Percentiles rank a stretch among this genome's conserved stretches.
These are phyloP conservation scores for Trichosporon sp. DNA, from an alignment of 1,284 basidiomycete genomes.

Conservation along the genomic window DNA sequence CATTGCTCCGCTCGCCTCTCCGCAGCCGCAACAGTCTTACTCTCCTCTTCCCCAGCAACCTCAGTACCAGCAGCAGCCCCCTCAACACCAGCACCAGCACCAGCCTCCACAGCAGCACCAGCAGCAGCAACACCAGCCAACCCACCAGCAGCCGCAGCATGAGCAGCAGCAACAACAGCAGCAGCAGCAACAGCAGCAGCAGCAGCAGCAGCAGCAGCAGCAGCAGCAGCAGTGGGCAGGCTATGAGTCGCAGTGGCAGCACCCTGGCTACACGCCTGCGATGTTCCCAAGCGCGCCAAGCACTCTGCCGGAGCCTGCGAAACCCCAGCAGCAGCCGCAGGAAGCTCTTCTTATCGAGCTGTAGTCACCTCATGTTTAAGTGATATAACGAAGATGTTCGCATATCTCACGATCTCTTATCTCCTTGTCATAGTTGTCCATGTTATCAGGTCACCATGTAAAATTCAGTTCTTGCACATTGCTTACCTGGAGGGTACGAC, in stretches of 20 bases:
- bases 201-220: conserved; percentile 19
- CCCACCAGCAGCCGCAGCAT: conserved; percentile 12
- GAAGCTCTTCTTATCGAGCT: conserved; percentile 70
- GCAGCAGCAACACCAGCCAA: conserved; percentile 7
- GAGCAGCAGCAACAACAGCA: conserved; percentile 4
- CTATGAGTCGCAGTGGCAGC: conserved; percentile 15
- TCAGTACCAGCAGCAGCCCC: not conserved
- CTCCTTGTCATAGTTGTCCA: not conserved
- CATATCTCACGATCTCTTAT: not conserved
- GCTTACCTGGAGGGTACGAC: not conserved
- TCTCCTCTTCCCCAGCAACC: not conserved
- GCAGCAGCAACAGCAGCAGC: conserved; percentile 14
- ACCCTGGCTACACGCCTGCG: conserved; percentile 9
- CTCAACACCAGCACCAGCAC: conserved; percentile 3
- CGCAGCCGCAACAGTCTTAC: not conserved
- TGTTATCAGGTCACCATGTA: not conserved
- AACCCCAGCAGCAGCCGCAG: conserved; percentile 57
- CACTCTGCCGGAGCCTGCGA: conserved; percentile 47
- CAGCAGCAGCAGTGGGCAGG: conserved; percentile 17
- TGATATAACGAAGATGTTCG: not conserved
- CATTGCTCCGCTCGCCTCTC: not conserved
- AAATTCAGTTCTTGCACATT: not conserved
- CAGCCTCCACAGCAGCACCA: conserved; percentile 14
- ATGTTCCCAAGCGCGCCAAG: conserved; percentile 56
- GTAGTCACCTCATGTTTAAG: conserved; percentile 6